Evolutionary conservation across 371 early-diverging fungal genomes (phyloP), one percentile per base, ranked within the genome.

Genomic region (Apophysomyces elegans): DNA sequence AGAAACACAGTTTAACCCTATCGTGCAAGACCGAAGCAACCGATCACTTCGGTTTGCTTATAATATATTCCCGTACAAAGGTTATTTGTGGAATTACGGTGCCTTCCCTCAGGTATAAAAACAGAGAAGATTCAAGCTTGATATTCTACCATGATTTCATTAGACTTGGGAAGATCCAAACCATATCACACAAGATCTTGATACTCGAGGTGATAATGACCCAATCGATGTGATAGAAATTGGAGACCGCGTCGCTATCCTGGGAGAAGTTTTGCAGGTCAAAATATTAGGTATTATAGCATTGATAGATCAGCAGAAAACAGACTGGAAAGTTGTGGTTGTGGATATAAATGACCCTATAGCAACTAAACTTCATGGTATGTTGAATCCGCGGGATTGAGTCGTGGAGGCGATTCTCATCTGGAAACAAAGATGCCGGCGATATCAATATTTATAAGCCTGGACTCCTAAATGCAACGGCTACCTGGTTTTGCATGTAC

Each of bases 51-150:
- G 97, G 56, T 96, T 85, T 79, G 94, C 95, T 56, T 79, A 86
- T 69, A 96, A 96, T 85, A 81, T 91, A 68, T 96, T 93, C 86
- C 97, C 96, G 9, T 90, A 89, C 86, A 91, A 92, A 74, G 97
- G 97, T 60, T 96, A 95, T 83, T 87, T 91, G 68, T 95, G 95
- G 94, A 96, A 96, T 88, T 96, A 96, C 66, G 96, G 96, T 56
- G 95, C 95, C 16, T 77, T 95, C 68, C 95, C 94, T 26, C 86
- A 78, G 59, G 65, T 65, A 59, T 47, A 44, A 21, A 37, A 44
- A 45, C n/a, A 26, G 35, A 44, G 7, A 12, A 32, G 4, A 37
- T 6, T 0, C 0, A 41, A 39, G 32, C 6, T 9, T 7, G 12
- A 38, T 9, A 18, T 58, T 21, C 7, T 4, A 37, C 14, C 41